phyloP scores from a whole-genome alignment of 768 basidiomycete species.

The Serpula lacrymans region DNA sequence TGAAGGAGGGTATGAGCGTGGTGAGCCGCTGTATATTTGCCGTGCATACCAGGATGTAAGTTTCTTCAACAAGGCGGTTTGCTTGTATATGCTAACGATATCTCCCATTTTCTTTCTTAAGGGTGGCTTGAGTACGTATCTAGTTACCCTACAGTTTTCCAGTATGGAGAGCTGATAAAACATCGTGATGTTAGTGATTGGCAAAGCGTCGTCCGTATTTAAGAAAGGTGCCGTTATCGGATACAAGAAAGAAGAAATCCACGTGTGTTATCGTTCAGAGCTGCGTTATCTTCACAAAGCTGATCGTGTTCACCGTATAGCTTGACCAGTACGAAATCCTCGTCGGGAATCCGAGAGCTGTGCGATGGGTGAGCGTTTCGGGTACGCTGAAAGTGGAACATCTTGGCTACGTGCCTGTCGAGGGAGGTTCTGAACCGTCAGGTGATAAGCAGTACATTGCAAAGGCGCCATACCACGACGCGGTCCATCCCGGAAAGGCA shows the following conservation, averaged over 20 bases:
- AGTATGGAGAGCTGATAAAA: constrained; percentile 1
- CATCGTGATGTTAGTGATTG: constrained; percentile 45
- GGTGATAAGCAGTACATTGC: constrained; percentile 61
- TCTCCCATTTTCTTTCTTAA: constrained; percentile 18
- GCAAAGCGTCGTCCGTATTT: constrained; percentile 59
- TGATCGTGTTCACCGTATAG: constrained; percentile 37
- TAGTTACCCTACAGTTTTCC: not conserved
- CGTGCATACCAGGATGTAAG: constrained; percentile 58
- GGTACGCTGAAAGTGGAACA: constrained; percentile 42
- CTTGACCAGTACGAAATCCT: constrained; percentile 64
- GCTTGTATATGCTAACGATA: constrained; percentile 7
- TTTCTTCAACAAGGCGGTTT: too few species aligned
- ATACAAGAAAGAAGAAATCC: constrained; percentile 53
- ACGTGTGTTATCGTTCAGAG: constrained; percentile 36
- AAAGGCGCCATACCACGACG: constrained; percentile 49
- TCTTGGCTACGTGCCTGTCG: constrained; percentile 53
- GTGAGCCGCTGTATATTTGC: constrained; percentile 52
- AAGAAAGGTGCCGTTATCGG: constrained; percentile 65
- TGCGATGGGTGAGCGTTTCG: constrained; percentile 54
- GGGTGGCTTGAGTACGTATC: constrained; percentile 50
- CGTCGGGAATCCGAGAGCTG: constrained; percentile 53
- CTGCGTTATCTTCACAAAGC: not conserved
- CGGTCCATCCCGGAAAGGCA: constrained; percentile 63
- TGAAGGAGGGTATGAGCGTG: constrained; percentile 51
- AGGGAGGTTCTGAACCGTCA: constrained; percentile 63